Evolutionary conservation across 495 filamentous ascomycete species (phyloP), one percentile per base, ranked within the genome.

Genomic region (Trichoderma asperelloides): DNA sequence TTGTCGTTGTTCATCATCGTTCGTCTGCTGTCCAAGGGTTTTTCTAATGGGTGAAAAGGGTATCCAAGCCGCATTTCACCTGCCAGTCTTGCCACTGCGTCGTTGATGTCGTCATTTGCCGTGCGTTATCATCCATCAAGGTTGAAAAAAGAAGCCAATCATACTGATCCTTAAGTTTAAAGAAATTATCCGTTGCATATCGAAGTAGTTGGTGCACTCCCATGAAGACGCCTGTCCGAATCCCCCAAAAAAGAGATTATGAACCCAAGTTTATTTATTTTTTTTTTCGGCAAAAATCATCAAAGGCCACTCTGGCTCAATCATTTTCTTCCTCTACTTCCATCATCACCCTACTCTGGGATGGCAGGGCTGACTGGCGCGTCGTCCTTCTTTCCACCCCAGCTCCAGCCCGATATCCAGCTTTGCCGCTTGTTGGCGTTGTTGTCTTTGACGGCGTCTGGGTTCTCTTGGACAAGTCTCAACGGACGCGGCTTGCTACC

Each of bases 401-500:
- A 81, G 21, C 77, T 78, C 84, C 84, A 86, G 2, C 84, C 84
- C 45, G 39, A 40, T 25, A 86, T 82, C 84, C 84, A 87, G 71
- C 83, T 85, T 28, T 75, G 75, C 33, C 84, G 73, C 76, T 85
- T 85, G 66, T 76, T 77, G 39, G 73, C 76, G 15, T 71, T 73
- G 11, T 72, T 76, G 49, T 71, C 75, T 55, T 70, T 68, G 55
- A 66, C 64, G 21, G 71, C 67, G 68, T 74, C 73, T 18, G 69
- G 66, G 47, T 78, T 81, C 78, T 84, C 90, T 77, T 92, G 89
- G 66, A 98, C 95, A 13, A 98, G 82, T 49, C 94, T 82, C 72
- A 98, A 78, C 1, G 95, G 95, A 39, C 95, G 84, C 63, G 96
- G 83, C 72, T 91, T 92, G 69, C 87, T 93, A 6, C 89, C 89